Evolutionary conservation across 768 basidiomycete genomes (phyloP), one percentile per base, ranked within the genome.

Genomic region (Boletus pseudo-olivaceus): DNA sequence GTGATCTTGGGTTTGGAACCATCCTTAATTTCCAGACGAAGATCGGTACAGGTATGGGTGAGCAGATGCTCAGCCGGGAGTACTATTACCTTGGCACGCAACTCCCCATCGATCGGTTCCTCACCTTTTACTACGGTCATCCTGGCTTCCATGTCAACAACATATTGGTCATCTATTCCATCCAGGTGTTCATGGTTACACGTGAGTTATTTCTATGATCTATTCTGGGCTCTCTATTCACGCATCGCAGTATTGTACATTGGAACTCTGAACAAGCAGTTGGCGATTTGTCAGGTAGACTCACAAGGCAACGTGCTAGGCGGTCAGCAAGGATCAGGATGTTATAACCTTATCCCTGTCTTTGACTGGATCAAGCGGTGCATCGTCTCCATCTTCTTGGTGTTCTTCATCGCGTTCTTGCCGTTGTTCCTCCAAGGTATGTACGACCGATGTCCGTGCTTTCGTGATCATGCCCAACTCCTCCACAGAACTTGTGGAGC

Each of bases 111-210:
- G 97, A 99, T 70, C 90, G 97, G 26, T 99, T 99, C 85, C 78
- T 99, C 64, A 98, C 96, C 20, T 99, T 98, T 81, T 99, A 99
- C 77, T 99, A 98, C 65, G 96, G 90, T 51, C 97, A 99, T 74
- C 96, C 97, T 52, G 97, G 93, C 66, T 99, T 99, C 87, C 97
- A 99, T 71, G 85, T 99, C 78, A 99, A 99, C 81, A 98, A 99
- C 70, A 98, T 98, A 65, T 78, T 99, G 68, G 95, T 99, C 75
- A 98, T 99, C 63, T 88, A 93, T 72, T 98, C 97, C 26, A 93
- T 99, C 50, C 94, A 97, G 69, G 81, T 96, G 51, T 98, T 99
- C 80, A 97, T 98, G 93, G 77, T 98, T 51, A 93, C 93, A 19
- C 67, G 91, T 93, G 66, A 72, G 91, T 85, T 9, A 15, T 56